A percentile compares a stretch with the other conserved stretches of the same genome.
phyloP scores from a whole-genome alignment of 1,284 basidiomycete genomes.

The Flammula alnicola region DNA sequence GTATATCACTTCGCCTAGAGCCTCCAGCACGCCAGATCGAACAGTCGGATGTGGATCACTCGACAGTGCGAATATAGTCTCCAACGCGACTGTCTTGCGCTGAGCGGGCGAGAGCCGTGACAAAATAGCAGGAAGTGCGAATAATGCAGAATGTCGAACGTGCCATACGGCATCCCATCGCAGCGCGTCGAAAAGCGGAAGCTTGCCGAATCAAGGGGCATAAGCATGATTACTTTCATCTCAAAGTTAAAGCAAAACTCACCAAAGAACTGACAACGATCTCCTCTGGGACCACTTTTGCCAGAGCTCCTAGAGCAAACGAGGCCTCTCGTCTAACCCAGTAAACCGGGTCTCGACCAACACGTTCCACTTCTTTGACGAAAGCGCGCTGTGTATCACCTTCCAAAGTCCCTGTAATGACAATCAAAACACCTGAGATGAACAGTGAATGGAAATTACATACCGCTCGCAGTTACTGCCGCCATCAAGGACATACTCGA shows the following conservation, averaged over 20 bases:
- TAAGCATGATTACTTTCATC: not conserved
- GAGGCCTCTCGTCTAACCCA: conserved; percentile 92
- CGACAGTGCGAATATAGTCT: conserved; percentile 67
- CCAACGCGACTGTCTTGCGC: conserved; percentile 67
- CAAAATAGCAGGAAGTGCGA: conserved; percentile 84
- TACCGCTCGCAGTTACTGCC: conserved; percentile 78
- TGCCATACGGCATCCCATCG: conserved; percentile 79
- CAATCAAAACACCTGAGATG: conserved; percentile 5
- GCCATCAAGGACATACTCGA: conserved; percentile 95
- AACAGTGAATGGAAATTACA: conserved; percentile 27
- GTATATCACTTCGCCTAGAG: conserved; percentile 90
- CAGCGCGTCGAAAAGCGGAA: conserved; percentile 79
- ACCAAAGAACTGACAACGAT: conserved; percentile 70
- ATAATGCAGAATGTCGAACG: conserved; percentile 89
- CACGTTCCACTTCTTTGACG: conserved; percentile 81
- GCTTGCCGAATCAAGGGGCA: conserved; percentile 43
- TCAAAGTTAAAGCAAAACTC: conserved; percentile 33
- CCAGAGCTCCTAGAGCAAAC: conserved; percentile 86
- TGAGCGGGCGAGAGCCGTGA: conserved; percentile 61
- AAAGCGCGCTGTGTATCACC: conserved; percentile 71
- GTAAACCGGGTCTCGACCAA: conserved; percentile 78
- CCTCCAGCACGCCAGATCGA: conserved; percentile 83
- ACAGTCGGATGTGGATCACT: conserved; percentile 73
- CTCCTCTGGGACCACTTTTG: conserved; percentile 82
- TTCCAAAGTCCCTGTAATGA: conserved; percentile 56